Evolutionary conservation across 495 filamentous ascomycete genomes (phyloP).

Genomic region (Pyrenula massariospora): DNA sequence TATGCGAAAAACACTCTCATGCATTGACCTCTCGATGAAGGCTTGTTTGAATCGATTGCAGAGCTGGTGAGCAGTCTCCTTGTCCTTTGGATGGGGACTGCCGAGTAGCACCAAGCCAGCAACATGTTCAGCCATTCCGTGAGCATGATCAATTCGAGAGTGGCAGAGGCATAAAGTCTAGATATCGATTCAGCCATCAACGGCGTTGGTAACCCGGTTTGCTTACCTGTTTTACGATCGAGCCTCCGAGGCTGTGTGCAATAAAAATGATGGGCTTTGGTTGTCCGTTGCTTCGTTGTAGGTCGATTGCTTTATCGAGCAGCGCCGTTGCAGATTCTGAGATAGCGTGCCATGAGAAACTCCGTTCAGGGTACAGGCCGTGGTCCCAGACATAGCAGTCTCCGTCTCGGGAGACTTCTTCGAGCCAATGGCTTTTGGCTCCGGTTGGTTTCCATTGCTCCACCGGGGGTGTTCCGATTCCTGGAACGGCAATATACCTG

Average conservation of each 20-base stretch:
- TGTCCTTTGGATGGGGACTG: neutral
- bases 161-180: neutral
- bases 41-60: neutral
- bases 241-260: neutral
- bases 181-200: neutral
- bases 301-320: neutral
- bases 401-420: neutral
- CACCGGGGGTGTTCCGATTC: neutral
- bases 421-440: neutral
- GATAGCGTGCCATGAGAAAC: neutral
- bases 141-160: neutral
- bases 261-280: neutral
- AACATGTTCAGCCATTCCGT: neutral
- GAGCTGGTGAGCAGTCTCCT: neutral
- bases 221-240: neutral
- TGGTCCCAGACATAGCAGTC: neutral
- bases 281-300: neutral
- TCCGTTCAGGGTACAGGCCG: neutral
- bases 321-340: neutral
- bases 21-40: neutral
- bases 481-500: neutral
- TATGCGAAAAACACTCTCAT: neutral
- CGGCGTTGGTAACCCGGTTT: too few relatives aligned
- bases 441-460: neutral
- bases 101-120: neutral